Evolutionary conservation across 192 early-diverging fungal species (phyloP), one percentile per base, ranked within the genome.

Genomic region (Rhizophlyctis rosea): DNA sequence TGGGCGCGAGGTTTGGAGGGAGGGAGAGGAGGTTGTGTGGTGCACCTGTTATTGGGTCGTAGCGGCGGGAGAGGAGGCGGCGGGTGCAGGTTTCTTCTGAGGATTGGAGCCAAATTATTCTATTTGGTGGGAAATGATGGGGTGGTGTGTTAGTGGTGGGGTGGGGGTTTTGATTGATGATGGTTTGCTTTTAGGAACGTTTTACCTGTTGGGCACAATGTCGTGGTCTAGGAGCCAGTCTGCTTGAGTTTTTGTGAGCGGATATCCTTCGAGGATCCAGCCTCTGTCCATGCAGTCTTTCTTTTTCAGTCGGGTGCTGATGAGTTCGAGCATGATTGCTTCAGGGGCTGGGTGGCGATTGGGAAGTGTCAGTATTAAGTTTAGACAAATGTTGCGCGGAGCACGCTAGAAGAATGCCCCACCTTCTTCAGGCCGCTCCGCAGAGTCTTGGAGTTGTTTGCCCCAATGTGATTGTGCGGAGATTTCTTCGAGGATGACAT

Each of bases 241-340:
- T 21, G 74, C 74, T 49, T 83, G 73, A 1, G 57, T 39, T 5
- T 36, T 32, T 1, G 68, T 71, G 52, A 55, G 52, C 18, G 81
- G 81, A 59, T 64, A 83, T 34, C 79, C 79, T 28, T 83, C 75
- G 4, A 83, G 64, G 2, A 81, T 75, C 78, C 78, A 81, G 13
- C 78, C 78, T 11, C 68, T 50, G 47, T 78, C 65, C 5, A 63
- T 31, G 62, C 77, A 79, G 48, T 83, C 76, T 3, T 47, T n/a
- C 33, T 49, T 4, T 52, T 72, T 62, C 13, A 83, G 54, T 18
- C 76, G 69, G 31, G 49, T 47, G 29, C 65, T 29, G 11, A 76
- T 75, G 32, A 83, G 32, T 11, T 58, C 53, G 3, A 59, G 27
- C 32, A 82, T 68, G 5, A 71, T 30, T 32, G 71, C 67, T 21